phyloP scores from a whole-genome alignment of 2,329 filamentous ascomycete genomes.

The Lasiodiplodia citricola region DNA sequence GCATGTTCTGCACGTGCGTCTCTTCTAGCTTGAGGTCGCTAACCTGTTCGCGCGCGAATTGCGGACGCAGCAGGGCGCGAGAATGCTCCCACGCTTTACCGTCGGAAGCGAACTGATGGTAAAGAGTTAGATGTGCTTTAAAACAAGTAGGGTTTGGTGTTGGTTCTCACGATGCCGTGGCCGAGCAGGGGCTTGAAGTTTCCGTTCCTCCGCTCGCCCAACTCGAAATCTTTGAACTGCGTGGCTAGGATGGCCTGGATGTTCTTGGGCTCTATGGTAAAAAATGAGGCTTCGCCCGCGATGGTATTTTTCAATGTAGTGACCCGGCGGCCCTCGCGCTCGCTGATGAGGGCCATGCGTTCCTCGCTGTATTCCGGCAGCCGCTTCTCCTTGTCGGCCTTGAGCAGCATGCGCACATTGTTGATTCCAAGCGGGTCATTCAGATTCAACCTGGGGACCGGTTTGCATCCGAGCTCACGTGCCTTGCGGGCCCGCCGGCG shows the following conservation, averaged over 20 bases:
- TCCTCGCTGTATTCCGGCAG: conserved; percentile 39
- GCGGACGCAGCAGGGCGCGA: conserved; percentile 58
- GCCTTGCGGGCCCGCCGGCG: conserved; percentile 46
- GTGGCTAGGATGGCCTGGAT: conserved; percentile 53
- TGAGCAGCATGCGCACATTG: conserved; percentile 49
- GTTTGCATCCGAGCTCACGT: conserved; percentile 52
- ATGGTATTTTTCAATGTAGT: conserved; percentile 41
- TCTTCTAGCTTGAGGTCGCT: conserved; percentile 64
- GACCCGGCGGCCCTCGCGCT: conserved; percentile 32
- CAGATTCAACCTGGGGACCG: conserved; percentile 49
- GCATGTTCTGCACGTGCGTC: conserved; percentile 61
- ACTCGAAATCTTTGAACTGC: conserved; percentile 54
- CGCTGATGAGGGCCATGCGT: conserved; percentile 33
- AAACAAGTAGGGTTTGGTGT: not conserved
- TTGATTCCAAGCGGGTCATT: conserved; percentile 61
- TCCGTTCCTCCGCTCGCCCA: conserved; percentile 41
- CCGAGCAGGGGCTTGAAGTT: conserved; percentile 50
- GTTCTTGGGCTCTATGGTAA: conserved; percentile 55
- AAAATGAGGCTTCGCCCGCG: conserved; percentile 45
- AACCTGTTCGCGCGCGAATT: conserved; percentile 59
- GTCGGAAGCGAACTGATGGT: conserved; percentile 50
- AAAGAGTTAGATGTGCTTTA: conserved; percentile 29
- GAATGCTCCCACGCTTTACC: conserved; percentile 48
- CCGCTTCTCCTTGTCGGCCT: conserved; percentile 42
- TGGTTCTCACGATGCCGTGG: conserved; percentile 39